Evolutionary conservation across 352 stramenopile species (phyloP).

Genomic region (Phytopythium oedochilum): DNA sequence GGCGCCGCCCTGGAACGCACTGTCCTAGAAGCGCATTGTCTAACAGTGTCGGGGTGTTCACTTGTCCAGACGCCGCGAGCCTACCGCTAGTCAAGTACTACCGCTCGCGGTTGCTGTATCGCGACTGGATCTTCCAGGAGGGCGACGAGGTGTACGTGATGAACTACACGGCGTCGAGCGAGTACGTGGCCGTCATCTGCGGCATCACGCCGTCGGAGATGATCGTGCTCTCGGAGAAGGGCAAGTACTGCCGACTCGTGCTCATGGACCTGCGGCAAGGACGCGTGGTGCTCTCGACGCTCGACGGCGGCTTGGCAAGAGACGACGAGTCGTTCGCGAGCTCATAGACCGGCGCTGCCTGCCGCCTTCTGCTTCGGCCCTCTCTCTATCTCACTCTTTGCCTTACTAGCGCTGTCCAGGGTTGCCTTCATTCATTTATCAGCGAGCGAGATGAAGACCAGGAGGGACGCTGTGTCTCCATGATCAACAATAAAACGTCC

Average conservation of each 20-base stretch:
- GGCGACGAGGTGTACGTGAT: constrained; percentile 75
- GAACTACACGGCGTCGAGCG: constrained; percentile 45
- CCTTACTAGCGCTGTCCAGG: constrained; percentile 12
- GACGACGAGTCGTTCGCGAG: constrained; percentile 42
- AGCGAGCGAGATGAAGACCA: neutral
- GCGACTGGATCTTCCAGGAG: constrained; percentile 72
- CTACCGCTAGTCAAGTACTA: constrained; percentile 58
- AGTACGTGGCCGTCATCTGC: constrained; percentile 67
- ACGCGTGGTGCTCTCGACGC: constrained; percentile 45
- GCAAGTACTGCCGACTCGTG: constrained; percentile 71
- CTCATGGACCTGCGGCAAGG: constrained; percentile 73
- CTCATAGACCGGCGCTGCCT: constrained; percentile 26
- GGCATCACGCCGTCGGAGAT: constrained; percentile 66
- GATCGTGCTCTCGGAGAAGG: constrained; percentile 77
- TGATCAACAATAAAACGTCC: constrained; percentile 21
- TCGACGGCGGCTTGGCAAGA: constrained; percentile 41
- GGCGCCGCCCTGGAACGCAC: neutral
- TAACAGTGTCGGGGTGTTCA: constrained; percentile 9
- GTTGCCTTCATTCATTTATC: constrained; percentile 18
- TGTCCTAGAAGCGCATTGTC: constrained; percentile 5
- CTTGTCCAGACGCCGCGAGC: constrained; percentile 25
- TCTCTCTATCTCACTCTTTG: constrained; percentile 19
- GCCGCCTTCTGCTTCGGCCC: constrained; percentile 7
- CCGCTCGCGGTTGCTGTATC: constrained; percentile 72
- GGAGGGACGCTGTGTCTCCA: constrained; percentile 5